Percentiles rank a stretch among this genome's conserved stretches.
These are phyloP conservation scores for Rubia occidens DNA, from an alignment of 305 asterid species.

Conservation along the genomic window DNA sequence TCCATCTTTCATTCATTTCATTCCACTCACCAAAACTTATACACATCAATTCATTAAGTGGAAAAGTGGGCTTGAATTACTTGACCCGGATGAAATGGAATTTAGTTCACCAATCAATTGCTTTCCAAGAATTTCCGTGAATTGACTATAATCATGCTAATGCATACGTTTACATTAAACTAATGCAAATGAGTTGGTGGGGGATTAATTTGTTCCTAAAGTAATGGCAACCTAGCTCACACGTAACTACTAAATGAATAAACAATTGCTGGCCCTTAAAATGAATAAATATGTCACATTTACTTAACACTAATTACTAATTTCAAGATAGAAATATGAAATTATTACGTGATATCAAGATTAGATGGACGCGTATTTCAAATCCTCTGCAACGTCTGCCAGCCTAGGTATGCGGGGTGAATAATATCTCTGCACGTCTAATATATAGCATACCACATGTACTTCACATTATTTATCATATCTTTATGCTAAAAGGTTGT, in stretches of 20 bases:
- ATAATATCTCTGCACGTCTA: too few relatives aligned
- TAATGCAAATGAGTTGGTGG: constrained; percentile 2
- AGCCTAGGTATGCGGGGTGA: too few relatives aligned
- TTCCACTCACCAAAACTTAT: constrained; percentile 2
- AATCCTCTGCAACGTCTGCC: too few relatives aligned
- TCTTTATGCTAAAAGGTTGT: not conserved
- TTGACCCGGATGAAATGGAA: not conserved
- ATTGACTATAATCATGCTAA: not conserved
- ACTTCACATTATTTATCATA: too few relatives aligned
- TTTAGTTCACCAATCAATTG: not conserved
- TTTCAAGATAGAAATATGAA: not conserved
- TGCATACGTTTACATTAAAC: not conserved
- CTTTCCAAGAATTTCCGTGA: not conserved
- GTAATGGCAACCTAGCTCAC: constrained; percentile 1
- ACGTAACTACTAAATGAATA: not conserved
- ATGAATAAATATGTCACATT: too few relatives aligned
- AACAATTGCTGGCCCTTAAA: not conserved
- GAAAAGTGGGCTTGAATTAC: not conserved
- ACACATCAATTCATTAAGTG: not conserved
- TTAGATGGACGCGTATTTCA: too few relatives aligned
- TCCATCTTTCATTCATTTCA: not conserved
- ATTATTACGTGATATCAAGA: too few relatives aligned
- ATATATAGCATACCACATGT: too few relatives aligned
- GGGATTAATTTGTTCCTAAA: not conserved
- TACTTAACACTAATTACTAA: too few relatives aligned